Evolutionary conservation across 2,329 filamentous ascomycete species (phyloP), one percentile per base, ranked within the genome.

Genomic region (Geosmithia putterillii): DNA sequence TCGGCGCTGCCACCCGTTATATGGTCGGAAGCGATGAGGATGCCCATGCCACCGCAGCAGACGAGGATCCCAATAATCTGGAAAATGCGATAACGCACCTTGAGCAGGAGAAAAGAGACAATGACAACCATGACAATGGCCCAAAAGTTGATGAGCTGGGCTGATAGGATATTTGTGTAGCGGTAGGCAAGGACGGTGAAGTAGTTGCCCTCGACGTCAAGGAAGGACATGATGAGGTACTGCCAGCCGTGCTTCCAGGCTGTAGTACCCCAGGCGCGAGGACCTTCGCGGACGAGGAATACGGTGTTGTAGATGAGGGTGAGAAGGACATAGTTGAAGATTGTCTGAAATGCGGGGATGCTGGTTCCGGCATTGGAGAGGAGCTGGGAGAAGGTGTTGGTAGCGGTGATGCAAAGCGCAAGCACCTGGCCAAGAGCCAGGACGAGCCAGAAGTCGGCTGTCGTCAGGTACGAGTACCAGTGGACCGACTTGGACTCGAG

Each of bases 111-210:
- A 65, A 94, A 89, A 22, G 87, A 95, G 50, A 95, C 66, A 47
- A 84, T 58, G 18, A 96, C 87, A 19, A 98, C 92, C 48, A 90
- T 81, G 42, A 94, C 86, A 52, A 98, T 96, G 53, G 89, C 86
- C 90, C 90, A 96, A 68, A 96, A 96, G 72, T 95, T 95, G 66
- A 98, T 87, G 42, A 98, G 75, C 70, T 96, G 89, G 15, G 88
- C 88, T 18, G 84, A 92, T 41, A 96, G 74, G 53, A 95, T 83
- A 55, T 89, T 95, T 44, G 90, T 95, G 70, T 94, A 80, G 46
- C 83, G 76, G 68, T 96, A 98, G 5, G 90, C 92, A 41, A 95
- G 74, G 42, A 98, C 90, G 55, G 89, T 89, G 60, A 96, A 96
- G 70, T 95, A 98, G 67, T 98, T 98, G 48, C 92, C 92, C 65